These are phyloP conservation scores for Alternaria ethzedia DNA, from an alignment of 2,329 filamentous ascomycete species.

Conservation along the genomic window DNA sequence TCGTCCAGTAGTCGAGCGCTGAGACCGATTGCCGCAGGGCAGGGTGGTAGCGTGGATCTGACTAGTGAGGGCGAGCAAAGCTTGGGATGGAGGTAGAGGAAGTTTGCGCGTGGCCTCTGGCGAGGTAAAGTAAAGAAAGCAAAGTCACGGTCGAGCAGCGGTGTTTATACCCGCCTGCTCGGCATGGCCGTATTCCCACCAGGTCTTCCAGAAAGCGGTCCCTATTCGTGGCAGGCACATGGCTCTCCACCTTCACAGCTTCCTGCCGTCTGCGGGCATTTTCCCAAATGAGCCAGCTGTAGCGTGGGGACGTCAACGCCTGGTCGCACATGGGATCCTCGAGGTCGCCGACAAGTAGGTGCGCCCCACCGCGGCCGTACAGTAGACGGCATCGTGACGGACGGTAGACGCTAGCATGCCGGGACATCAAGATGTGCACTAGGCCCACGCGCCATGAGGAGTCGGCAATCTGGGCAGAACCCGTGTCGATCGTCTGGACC, in stretches of 20 bases:
- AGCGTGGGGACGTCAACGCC: constrained; percentile 17
- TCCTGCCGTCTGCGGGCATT: constrained; percentile 5
- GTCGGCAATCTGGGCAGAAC: constrained; percentile 31
- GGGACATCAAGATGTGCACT: constrained; percentile 3
- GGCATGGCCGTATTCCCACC: neutral
- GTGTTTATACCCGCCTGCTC: neutral
- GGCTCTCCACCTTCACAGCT: constrained; percentile 5
- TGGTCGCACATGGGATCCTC: constrained; percentile 28
- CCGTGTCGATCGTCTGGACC: constrained; percentile 25
- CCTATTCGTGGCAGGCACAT: constrained; percentile 7
- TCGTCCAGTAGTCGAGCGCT: neutral
- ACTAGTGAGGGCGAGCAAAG: neutral
- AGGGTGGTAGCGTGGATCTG: neutral
- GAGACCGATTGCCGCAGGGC: neutral
- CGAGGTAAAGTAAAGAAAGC: neutral
- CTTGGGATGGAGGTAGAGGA: neutral
- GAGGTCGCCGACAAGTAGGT: constrained; percentile 22
- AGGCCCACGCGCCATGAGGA: constrained; percentile 8
- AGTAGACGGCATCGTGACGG: neutral
- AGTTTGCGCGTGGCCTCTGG: neutral
- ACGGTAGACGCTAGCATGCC: neutral
- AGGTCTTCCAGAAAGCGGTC: neutral
- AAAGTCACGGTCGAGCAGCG: neutral
- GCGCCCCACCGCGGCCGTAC: constrained; percentile 6
- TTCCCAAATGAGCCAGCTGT: constrained; percentile 10